Base-by-base conservation (phyloP, 345 rosid genomes). In the Rhizophora apiculata region DNA sequence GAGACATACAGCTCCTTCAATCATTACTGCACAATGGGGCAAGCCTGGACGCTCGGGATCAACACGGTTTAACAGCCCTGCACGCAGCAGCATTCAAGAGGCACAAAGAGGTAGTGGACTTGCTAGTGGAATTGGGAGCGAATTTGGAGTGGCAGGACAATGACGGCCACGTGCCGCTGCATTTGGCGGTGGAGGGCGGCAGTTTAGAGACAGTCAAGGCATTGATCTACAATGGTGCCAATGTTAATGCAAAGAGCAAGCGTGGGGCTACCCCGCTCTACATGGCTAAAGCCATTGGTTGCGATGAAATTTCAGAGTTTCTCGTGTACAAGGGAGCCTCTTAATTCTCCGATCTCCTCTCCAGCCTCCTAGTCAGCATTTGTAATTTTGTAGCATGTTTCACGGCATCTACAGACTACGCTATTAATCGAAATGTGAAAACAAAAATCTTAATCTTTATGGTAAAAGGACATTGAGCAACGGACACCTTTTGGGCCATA, bases 11-110 rank as follows among this genome's bases (percentile, higher is more conserved):
- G 30, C 64, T 2, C 2, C 77, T 85, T 0, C 70, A 68, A 32
- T 62, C 68, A 0, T 69, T 85, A 2, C 26, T 85, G 36, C 34
- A 51, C 1, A 60, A 43, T 9, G 85, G 89, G 1, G 82, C 68
- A 19, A 64, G 9, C 65, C 1, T 57, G 5, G 78, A 68, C n/a
- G 81, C 67, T 58, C 13, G 64, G 0, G 89, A 87, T 66, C 88
- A 81, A 53, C 79, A 84, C 24, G 92, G 88, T 8, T 59, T 80
- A 10, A 76, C 85, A 0, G 70, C 88, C 0, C 39, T 88, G 70
- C 92, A 85, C 22, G 81, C 72, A 1, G 89, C 87, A 8, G 86
- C 85, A 54, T 73, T 85, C 52, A 88, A 82, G 62, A 85, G 88
- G 6, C 74, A 78, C 74, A 72, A 21, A 65, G 75, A 82, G 6